Evolutionary conservation across 2,329 filamentous ascomycete species (phyloP).

Genomic region (Aureobasidium sp.): DNA sequence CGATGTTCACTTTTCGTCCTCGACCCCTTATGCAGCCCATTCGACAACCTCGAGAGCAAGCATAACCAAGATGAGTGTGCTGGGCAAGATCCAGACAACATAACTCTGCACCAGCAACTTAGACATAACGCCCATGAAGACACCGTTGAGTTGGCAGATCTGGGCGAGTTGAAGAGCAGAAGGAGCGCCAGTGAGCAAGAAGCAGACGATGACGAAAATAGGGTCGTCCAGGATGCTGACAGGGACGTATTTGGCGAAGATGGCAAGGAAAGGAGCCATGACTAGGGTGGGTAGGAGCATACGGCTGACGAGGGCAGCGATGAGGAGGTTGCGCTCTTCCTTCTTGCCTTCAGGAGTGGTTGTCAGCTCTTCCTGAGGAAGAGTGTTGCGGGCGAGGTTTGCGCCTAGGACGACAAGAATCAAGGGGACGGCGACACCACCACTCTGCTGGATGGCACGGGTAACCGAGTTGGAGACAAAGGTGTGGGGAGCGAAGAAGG

Average conservation of each 20-base stretch:
- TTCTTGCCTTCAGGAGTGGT: constrained; percentile 63
- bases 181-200: constrained; percentile 88
- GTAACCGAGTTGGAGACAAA: constrained; percentile 93
- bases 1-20: background rate
- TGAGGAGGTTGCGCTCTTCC: constrained; percentile 67
- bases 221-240: constrained; percentile 94
- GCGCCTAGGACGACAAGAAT: constrained; percentile 94
- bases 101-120: constrained; percentile 92
- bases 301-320: constrained; percentile 77
- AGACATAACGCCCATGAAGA: constrained; percentile 92
- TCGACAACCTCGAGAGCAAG: constrained; percentile 86
- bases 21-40: constrained; percentile 53
- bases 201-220: constrained; percentile 97
- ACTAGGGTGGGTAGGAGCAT: constrained; percentile 89
- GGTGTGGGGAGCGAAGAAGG: constrained; percentile 84
- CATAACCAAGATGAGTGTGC: constrained; percentile 84
- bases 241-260: constrained; percentile 83
- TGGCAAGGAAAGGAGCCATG: constrained; percentile 83
- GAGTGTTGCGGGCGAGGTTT: constrained; percentile 86
- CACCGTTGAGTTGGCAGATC: constrained; percentile 96
- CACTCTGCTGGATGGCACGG: constrained; percentile 75
- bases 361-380: constrained; percentile 58
- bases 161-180: constrained; percentile 91
- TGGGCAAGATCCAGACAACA: constrained; percentile 93
- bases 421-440: constrained; percentile 84